Percentiles rank a stretch among this genome's conserved stretches.
These are phyloP conservation scores for Phytophthora idaei DNA, from an alignment of 352 stramenopile species.

Conservation along the genomic window DNA sequence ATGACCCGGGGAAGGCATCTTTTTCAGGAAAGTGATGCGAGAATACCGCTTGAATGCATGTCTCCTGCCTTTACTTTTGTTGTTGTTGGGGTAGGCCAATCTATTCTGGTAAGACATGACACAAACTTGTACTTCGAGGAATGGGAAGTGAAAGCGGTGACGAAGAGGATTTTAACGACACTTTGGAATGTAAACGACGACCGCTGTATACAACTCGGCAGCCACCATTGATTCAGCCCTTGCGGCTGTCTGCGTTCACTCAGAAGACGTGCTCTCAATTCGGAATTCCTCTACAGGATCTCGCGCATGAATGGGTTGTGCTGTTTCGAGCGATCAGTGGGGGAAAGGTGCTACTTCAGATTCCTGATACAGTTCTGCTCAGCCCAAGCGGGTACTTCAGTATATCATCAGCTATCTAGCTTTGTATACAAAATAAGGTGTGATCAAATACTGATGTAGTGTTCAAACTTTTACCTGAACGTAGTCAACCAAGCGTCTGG, in stretches of 20 bases:
- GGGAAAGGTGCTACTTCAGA: constrained; percentile 38
- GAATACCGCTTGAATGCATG: not conserved
- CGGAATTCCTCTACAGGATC: constrained; percentile 34
- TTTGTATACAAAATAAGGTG: not conserved
- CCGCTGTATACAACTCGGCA: constrained; percentile 55
- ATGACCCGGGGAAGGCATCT: too few relatives aligned
- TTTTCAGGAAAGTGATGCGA: not conserved
- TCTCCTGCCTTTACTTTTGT: too few relatives aligned
- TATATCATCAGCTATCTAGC: constrained; percentile 16
- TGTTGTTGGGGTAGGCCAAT: not conserved
- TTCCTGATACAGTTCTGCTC: constrained; percentile 66
- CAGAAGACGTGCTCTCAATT: constrained; percentile 34
- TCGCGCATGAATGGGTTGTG: constrained; percentile 65
- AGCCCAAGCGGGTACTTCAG: constrained; percentile 56
- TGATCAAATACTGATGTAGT: not conserved
- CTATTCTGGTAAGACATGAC: constrained; percentile 23
- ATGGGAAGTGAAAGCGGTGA: constrained; percentile 15
- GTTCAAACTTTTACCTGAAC: not conserved
- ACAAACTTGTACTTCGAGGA: constrained; percentile 5
- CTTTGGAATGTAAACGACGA: constrained; percentile 1
- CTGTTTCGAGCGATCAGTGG: constrained; percentile 59
- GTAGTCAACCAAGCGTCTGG: constrained; percentile 64
- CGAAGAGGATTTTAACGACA: not conserved
- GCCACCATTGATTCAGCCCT: constrained; percentile 59
- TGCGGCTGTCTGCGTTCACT: constrained; percentile 45